phyloP scores from a whole-genome alignment of 805 yeast genomes.

The Wickerhamomyces tratensis region DNA sequence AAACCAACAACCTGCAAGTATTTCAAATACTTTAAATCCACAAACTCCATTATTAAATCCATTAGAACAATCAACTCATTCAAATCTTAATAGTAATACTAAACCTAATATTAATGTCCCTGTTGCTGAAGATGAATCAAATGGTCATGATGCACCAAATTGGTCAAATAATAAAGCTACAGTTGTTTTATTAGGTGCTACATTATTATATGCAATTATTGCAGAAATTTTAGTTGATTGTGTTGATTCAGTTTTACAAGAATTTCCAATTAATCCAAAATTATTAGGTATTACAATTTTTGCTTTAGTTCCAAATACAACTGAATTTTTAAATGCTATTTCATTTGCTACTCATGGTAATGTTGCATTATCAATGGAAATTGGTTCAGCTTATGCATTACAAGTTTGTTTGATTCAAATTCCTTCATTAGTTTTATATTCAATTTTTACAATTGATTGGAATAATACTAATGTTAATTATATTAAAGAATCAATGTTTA shows the following conservation, averaged over 20 bases:
- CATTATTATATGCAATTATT: constrained; percentile 80
- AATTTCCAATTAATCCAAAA: constrained; percentile 81
- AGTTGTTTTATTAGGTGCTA: constrained; percentile 72
- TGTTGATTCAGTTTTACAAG: constrained; percentile 75
- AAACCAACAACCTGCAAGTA: constrained; percentile 1
- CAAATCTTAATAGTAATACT: constrained; percentile 12
- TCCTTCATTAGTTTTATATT: constrained; percentile 78
- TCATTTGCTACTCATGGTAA: constrained; percentile 95
- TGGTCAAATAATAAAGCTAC: constrained; percentile 88
- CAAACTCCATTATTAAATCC: constrained; percentile 1
- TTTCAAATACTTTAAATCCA: background rate
- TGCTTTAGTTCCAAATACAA: constrained; percentile 93
- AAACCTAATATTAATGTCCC: constrained; percentile 23
- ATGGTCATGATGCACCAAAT: constrained; percentile 94
- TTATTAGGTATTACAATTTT: constrained; percentile 89
- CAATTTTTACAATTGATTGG: constrained; percentile 40
- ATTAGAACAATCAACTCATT: constrained; percentile 1
- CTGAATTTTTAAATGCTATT: constrained; percentile 94
- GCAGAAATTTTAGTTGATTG: constrained; percentile 92
- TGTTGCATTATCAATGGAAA: constrained; percentile 94
- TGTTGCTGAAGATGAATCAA: constrained; percentile 4
- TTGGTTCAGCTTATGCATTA: constrained; percentile 94
- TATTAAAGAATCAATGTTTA: constrained; percentile 43
- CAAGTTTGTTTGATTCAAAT: constrained; percentile 93
- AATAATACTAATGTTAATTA: constrained; percentile 17